These are phyloP conservation scores for Phytophthora sp. DNA, from an alignment of 352 stramenopile species.

Conservation along the genomic window DNA sequence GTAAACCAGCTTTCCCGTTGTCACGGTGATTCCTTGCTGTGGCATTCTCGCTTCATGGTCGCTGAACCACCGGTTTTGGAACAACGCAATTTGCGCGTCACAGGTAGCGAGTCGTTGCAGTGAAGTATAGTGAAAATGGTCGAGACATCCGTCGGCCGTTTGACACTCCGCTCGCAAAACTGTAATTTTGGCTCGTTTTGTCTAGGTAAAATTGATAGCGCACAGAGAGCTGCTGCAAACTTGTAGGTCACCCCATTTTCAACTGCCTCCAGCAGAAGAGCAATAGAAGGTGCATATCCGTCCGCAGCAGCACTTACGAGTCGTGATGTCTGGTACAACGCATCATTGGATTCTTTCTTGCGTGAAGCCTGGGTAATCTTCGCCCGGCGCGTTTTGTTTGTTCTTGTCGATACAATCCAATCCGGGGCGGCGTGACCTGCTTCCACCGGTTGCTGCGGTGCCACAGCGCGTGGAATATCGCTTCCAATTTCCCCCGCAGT, in stretches of 20 bases:
- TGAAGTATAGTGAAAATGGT: no score
- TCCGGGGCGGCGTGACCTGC: no score
- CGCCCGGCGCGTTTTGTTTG: not conserved
- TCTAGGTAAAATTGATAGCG: not conserved
- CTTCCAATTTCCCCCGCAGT: no score
- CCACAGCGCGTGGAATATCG: no score
- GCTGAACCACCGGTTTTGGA: slow-evolving; percentile 18
- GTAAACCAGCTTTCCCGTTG: not conserved
- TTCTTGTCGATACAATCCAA: slow-evolving; percentile 4
- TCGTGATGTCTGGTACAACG: not conserved
- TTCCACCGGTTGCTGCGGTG: no score
- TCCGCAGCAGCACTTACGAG: not conserved
- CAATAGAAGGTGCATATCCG: not conserved
- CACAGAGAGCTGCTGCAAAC: not conserved
- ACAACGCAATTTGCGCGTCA: not conserved
- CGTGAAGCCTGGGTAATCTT: not conserved
- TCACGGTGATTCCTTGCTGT: not conserved
- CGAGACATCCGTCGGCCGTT: not conserved
- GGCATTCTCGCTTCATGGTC: slow-evolving; percentile 9
- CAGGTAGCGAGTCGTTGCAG: not conserved
- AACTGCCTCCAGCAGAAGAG: not conserved
- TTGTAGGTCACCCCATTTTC: not conserved
- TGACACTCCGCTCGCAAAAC: not conserved
- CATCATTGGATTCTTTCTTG: not conserved
- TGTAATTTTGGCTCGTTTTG: not conserved